Conservation (phyloP, 2,329 filamentous ascomycete genomes). For the Fusarium poae region DNA sequence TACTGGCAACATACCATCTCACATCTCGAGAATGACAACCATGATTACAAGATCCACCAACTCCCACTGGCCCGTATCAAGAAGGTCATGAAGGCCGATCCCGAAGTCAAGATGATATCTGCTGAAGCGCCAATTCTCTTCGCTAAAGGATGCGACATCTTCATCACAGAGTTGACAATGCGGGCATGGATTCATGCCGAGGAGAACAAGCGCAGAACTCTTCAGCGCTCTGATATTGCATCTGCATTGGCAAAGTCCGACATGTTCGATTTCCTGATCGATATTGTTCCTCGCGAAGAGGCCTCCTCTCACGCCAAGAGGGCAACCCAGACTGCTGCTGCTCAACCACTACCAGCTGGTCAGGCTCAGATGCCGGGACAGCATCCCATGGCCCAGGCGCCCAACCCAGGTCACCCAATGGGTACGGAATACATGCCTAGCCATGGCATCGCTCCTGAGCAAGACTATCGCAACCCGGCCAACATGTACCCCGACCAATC, state of each 20-base stretch:
- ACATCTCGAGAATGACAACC: conserved; percentile 92
- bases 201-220: conserved; percentile 95
- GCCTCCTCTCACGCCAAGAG: conserved; percentile 88
- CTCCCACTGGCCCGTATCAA: conserved; percentile 98
- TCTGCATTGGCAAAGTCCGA: conserved; percentile 96
- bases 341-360: conserved; percentile 61
- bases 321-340: conserved; percentile 63
- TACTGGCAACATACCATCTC: conserved; percentile 99
- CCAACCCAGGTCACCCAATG: conserved; percentile 72
- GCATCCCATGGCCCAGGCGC: conserved; percentile 65
- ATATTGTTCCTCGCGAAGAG: conserved; percentile 97
- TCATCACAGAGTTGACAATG: conserved; percentile 99
- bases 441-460: conserved; percentile 74
- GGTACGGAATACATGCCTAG: conserved; percentile 73
- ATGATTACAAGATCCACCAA: conserved; percentile 99
- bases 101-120: conserved; percentile 99
- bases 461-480: conserved; percentile 83
- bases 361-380: conserved; percentile 67
- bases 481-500: conserved; percentile 87
- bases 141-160: conserved; percentile 98
- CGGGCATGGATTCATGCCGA: conserved; percentile 99
- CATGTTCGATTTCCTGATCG: conserved; percentile 99
- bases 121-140: conserved; percentile 98
- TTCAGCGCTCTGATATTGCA: conserved; percentile 96
- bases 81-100: conserved; percentile 99